Conservation (phyloP, 2,329 filamentous ascomycete species). For the Alternaria metachromatica region DNA sequence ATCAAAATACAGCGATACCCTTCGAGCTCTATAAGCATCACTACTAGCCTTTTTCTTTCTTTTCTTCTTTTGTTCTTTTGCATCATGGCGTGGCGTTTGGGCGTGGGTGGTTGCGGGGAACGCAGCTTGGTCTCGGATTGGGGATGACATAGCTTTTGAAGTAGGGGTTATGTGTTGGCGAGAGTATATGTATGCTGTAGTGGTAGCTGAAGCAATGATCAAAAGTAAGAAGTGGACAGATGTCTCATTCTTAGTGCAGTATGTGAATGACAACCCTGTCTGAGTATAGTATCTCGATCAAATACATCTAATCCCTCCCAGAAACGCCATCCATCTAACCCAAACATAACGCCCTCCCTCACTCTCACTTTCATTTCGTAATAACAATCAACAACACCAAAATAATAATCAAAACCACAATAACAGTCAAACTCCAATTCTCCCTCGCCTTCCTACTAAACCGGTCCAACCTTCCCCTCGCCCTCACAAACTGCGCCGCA, state of each 20-base stretch:
- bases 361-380: slow-evolving; percentile 32
- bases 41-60: slow-evolving; percentile 6
- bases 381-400: slow-evolving; percentile 83
- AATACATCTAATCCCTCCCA: background rate
- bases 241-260: background rate
- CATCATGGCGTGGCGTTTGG: slow-evolving; percentile 29
- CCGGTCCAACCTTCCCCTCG: slow-evolving; percentile 72
- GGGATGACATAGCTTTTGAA: background rate
- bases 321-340: background rate
- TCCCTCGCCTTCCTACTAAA: slow-evolving; percentile 79
- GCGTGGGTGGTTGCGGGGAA: background rate
- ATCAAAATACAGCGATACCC: slow-evolving; percentile 9
- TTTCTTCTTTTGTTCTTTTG: slow-evolving; percentile 23
- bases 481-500: slow-evolving; percentile 75
- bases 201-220: background rate
- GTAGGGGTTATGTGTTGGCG: background rate
- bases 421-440: slow-evolving; percentile 87
- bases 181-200: background rate
- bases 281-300: background rate
- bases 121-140: background rate
- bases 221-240: background rate
- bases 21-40: slow-evolving; percentile 8
- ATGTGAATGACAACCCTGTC: background rate
- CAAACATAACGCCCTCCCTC: background rate
- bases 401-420: slow-evolving; percentile 78